Conservation (phyloP, 768 basidiomycete species). For the Serendipita sp. region DNA sequence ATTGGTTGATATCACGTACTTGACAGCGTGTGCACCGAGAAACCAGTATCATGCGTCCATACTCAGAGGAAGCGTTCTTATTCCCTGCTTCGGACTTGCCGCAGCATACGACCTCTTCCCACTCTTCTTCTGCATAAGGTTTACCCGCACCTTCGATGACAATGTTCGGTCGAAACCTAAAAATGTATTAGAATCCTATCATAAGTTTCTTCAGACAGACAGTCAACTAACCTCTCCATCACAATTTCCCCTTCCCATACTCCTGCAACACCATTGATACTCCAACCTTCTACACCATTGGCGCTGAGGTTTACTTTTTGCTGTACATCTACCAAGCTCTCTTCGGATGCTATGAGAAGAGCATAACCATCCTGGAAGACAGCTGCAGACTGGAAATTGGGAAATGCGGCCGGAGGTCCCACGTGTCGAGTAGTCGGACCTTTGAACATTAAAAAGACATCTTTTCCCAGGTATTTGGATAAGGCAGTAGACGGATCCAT, state of each 20-base stretch:
- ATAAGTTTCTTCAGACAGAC: background rate
- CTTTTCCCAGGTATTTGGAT: slow-evolving; percentile 43
- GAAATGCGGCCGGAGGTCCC: slow-evolving; percentile 36
- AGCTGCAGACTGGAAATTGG: slow-evolving; percentile 30
- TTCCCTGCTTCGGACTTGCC: slow-evolving; percentile 40
- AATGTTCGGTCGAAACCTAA: slow-evolving; percentile 65
- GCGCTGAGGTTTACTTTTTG: slow-evolving; percentile 14
- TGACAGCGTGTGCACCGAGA: slow-evolving; percentile 56
- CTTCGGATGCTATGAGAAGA: slow-evolving; percentile 47
- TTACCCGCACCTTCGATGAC: slow-evolving; percentile 45
- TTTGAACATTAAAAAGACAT: slow-evolving; percentile 51
- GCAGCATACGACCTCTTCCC: slow-evolving; percentile 44
- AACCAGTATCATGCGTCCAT: slow-evolving; percentile 36
- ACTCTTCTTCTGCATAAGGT: slow-evolving; percentile 56
- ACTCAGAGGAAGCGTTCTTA: slow-evolving; percentile 33
- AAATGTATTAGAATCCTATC: background rate
- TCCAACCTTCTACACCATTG: slow-evolving; percentile 28
- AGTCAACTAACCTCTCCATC: slow-evolving; percentile 41
- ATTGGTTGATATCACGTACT: slow-evolving; percentile 22
- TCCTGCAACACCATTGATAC: slow-evolving; percentile 25
- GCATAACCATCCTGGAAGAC: slow-evolving; percentile 55
- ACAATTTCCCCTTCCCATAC: slow-evolving; percentile 36
- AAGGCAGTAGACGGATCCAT: slow-evolving; percentile 38
- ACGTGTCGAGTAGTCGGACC: slow-evolving; percentile 39
- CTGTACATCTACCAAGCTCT: slow-evolving; percentile 41